phyloP scores from a whole-genome alignment of 164 flowering plant genomes.

The Magnolia sinica region DNA sequence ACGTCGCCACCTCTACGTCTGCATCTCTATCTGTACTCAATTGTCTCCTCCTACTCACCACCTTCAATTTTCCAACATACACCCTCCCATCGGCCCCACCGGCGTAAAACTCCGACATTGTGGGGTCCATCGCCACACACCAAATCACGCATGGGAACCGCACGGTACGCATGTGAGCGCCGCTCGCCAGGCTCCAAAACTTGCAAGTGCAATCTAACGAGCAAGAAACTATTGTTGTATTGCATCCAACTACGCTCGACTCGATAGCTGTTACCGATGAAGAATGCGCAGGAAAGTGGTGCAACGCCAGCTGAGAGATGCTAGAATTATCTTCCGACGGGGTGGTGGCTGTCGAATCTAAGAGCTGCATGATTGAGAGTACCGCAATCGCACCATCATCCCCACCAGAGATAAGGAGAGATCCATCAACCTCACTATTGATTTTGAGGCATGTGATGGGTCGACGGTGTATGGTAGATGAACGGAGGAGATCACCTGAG shows the following conservation, averaged over 20 bases:
- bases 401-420: constrained; percentile 27
- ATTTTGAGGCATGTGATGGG: constrained; percentile 30
- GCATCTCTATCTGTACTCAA: background rate
- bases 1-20: constrained; percentile 10
- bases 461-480: constrained; percentile 32
- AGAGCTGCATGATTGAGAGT: constrained; percentile 20
- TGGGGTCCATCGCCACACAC: constrained; percentile 22
- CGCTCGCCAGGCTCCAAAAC: constrained; percentile 38
- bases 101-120: constrained; percentile 27
- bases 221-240: constrained; percentile 29
- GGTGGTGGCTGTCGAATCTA: constrained; percentile 5
- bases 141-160: constrained; percentile 34
- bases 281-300: constrained; percentile 27
- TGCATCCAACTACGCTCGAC: constrained; percentile 10
- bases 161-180: constrained; percentile 23
- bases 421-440: constrained; percentile 19
- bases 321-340: background rate
- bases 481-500: constrained; percentile 27
- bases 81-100: constrained; percentile 51
- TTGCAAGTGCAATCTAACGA: constrained; percentile 46
- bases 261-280: constrained; percentile 34
- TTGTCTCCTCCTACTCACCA: background rate
- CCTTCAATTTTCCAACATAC: constrained; percentile 28
- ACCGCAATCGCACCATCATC: constrained; percentile 23
- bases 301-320: background rate